Percentiles rank a stretch among this genome's conserved stretches.
These are phyloP conservation scores for Sorghum bicolor DNA, from an alignment of 176 grass and related monocot species.

Conservation along the genomic window DNA sequence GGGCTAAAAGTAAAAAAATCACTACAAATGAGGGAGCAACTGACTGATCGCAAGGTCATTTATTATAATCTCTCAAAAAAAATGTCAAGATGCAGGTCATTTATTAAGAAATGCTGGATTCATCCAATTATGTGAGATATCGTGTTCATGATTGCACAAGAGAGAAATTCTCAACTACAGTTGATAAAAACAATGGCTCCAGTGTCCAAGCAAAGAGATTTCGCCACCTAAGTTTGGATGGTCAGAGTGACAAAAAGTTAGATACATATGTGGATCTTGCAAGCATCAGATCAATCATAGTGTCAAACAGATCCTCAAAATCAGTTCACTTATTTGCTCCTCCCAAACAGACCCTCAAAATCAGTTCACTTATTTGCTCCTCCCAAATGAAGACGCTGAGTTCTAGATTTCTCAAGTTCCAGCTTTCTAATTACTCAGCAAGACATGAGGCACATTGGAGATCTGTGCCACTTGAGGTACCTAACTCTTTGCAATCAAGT, in stretches of 20 bases:
- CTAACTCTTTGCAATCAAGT: neutral
- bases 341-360: no score
- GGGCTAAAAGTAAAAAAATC: no score
- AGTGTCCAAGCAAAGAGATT: neutral
- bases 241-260: neutral
- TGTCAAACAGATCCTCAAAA: no score
- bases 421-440: neutral
- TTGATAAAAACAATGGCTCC: neutral
- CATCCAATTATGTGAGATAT: constrained; percentile 3
- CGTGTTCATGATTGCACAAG: constrained; percentile 12
- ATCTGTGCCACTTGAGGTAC: neutral
- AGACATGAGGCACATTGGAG: neutral
- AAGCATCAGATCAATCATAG: neutral
- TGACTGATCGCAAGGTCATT: no score
- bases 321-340: neutral
- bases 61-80: no score
- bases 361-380: neutral
- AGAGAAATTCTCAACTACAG: neutral
- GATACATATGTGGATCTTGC: neutral
- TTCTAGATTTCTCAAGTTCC: neutral
- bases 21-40: no score
- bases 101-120: neutral
- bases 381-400: neutral
- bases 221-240: neutral
- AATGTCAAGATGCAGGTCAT: neutral